Conservation (phyloP, 768 basidiomycete species). For the Boletus rufocinnamomeus region DNA sequence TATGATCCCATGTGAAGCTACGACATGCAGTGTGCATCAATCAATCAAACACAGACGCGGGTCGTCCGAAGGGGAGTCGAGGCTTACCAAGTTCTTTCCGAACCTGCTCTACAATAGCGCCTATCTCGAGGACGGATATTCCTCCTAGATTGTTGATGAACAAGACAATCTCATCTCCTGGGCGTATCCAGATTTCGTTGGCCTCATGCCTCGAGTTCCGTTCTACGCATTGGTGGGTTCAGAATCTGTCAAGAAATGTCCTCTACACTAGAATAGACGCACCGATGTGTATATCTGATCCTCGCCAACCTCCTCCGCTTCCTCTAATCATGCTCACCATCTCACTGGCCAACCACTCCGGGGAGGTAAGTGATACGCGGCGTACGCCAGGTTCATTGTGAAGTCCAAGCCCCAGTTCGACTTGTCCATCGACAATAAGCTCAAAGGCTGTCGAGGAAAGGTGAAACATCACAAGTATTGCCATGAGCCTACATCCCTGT, state of each 20-base stretch:
- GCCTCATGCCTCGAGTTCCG: constrained; percentile 1
- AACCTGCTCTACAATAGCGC: constrained; percentile 48
- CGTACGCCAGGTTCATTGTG: constrained; percentile 55
- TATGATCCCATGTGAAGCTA: constrained; percentile 34
- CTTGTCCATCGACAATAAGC: constrained; percentile 6
- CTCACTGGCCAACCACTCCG: constrained; percentile 30
- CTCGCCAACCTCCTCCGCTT: constrained; percentile 18
- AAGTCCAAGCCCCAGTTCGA: constrained; percentile 53
- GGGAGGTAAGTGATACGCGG: constrained; percentile 19
- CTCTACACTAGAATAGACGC: not conserved
- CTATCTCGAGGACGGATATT: constrained; percentile 52
- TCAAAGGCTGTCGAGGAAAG: constrained; percentile 5
- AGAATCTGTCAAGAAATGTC: not conserved
- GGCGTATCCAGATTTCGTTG: constrained; percentile 19
- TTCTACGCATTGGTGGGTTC: not conserved
- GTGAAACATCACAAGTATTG: not conserved
- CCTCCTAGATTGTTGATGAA: constrained; percentile 61
- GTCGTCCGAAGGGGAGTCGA: not conserved
- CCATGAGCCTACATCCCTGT: not conserved
- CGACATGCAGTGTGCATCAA: not conserved
- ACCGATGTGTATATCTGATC: constrained; percentile 12
- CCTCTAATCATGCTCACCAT: constrained; percentile 30
- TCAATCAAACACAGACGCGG: not conserved
- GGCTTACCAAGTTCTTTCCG: constrained; percentile 45
- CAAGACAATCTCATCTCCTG: constrained; percentile 39